A percentile compares a stretch with the other conserved stretches of the same genome.
Evolutionary conservation across 2,329 filamentous ascomycete species (phyloP).

Genomic region (Colletotrichum tofieldiae): DNA sequence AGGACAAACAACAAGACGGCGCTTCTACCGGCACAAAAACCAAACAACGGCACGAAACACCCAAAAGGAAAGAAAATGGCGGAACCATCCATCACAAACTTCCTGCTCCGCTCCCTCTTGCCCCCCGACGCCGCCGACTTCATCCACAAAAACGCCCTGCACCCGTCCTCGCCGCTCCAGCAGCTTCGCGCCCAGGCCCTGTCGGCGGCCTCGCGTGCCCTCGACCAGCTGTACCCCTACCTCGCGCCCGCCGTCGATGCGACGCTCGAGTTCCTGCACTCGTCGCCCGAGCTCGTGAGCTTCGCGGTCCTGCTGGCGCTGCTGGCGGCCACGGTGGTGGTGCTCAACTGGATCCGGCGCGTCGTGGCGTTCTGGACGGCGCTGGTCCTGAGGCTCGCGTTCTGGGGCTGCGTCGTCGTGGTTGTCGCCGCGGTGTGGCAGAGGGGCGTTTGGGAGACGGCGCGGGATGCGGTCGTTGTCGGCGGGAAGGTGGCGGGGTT

Average conservation of each 20-base stretch:
- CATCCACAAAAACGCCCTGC: constrained; percentile 64
- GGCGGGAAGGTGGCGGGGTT: constrained; percentile 63
- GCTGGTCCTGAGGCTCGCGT: constrained; percentile 73
- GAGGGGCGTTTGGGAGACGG: constrained; percentile 76
- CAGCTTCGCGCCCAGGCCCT: constrained; percentile 54
- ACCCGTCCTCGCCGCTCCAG: constrained; percentile 63
- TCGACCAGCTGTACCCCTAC: constrained; percentile 57
- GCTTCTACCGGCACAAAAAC: not conserved
- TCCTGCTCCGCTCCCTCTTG: constrained; percentile 58
- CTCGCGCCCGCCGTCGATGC: constrained; percentile 61
- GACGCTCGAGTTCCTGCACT: constrained; percentile 51
- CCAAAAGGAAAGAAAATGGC: constrained; percentile 47
- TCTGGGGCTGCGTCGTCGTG: constrained; percentile 74
- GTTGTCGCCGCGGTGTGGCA: constrained; percentile 73
- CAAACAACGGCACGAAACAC: not conserved
- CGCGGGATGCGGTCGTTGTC: constrained; percentile 69
- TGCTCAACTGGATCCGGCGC: constrained; percentile 80
- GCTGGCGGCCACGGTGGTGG: constrained; percentile 73
- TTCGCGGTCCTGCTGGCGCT: constrained; percentile 67
- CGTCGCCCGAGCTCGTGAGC: constrained; percentile 60
- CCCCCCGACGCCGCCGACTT: constrained; percentile 61
- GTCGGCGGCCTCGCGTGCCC: constrained; percentile 48
- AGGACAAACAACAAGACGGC: not conserved
- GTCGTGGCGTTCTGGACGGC: constrained; percentile 83
- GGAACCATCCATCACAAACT: constrained; percentile 50